Evolutionary conservation across 2,329 filamentous ascomycete genomes (phyloP), one percentile per base, ranked within the genome.

Genomic region (Neoarthrinium moseri): DNA sequence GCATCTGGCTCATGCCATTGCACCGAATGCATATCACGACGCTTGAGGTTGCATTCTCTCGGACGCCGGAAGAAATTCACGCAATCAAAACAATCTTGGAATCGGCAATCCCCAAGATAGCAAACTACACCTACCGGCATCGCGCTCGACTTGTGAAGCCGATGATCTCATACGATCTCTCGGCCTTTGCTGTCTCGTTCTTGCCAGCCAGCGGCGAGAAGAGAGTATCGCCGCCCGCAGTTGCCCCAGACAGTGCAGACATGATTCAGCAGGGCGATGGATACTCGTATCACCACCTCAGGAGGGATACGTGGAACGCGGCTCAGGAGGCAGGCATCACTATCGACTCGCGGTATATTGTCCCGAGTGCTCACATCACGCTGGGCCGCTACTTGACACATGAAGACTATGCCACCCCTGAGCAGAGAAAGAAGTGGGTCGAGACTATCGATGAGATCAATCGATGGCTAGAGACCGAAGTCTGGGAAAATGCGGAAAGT

Each of bases 221-320:
- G 1, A 53, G 62, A 2, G 29, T 63, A 20, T 70, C 70, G 17
- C 72, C 75, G 1, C 47, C 67, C 4, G 65, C 74, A 1, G 60
- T 61, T 2, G 61, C 64, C 4, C 68, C 72, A 1, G 65, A 69
- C 23, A 52, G 56, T n/a, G 57, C 58, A 4, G 56, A 55, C 11
- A 55, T 59, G 34, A 65, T 65, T 12, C 62, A 71, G 13, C 67
- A 75, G 30, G 76, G 80, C 15, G 87, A 94, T 54, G 59, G 55
- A 1, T 96, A 89, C 67, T 91, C 87, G 0, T 96, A 96, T 64
- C 92, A 96, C 62, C 92, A 97, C 65, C 80, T 97, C 7, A 83
- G 92, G 3, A 78, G 86, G 4, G 90, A 96, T 60, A 63, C 95
- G 11, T 94, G 85, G 62, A 72, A 78, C 39, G 70, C 81, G 21